Conservation (phyloP, 768 basidiomycete species). For the Agaricus subrufescens region DNA sequence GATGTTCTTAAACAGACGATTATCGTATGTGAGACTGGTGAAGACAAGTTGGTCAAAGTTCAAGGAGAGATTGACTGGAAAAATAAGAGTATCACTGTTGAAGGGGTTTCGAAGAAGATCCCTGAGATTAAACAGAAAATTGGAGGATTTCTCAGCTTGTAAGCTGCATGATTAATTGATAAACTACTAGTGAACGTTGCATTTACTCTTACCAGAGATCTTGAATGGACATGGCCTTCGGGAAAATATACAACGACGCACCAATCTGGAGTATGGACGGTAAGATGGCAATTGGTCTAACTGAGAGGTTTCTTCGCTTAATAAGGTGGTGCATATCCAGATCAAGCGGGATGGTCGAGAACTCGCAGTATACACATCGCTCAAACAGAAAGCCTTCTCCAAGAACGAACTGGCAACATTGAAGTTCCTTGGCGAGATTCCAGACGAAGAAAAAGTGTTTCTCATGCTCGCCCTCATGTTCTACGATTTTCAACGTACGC, state of each 20-base stretch:
- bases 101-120: not conserved
- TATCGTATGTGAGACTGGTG: not conserved
- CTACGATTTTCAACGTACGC: conserved; percentile 10
- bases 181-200: not conserved
- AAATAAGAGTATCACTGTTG: conserved; percentile 12
- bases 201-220: not conserved
- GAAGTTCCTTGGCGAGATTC: conserved; percentile 10
- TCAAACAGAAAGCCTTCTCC: conserved; percentile 10
- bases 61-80: conserved; percentile 14
- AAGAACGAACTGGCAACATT: conserved; percentile 15
- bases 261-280: conserved; percentile 12
- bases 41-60: not conserved
- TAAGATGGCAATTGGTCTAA: not conserved
- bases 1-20: not conserved
- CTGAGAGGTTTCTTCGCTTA: not conserved
- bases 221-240: conserved; percentile 15
- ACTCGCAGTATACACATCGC: conserved; percentile 11
- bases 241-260: conserved; percentile 9
- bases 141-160: conserved; percentile 13
- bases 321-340: conserved; percentile 3
- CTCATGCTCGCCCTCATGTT: conserved; percentile 12
- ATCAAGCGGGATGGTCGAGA: conserved; percentile 6
- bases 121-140: conserved; percentile 10
- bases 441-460: conserved; percentile 16
- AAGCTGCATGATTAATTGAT: not conserved